These are phyloP conservation scores for Rhodotorula taiwanensis DNA, from an alignment of 768 basidiomycete genomes.

Conservation along the genomic window DNA sequence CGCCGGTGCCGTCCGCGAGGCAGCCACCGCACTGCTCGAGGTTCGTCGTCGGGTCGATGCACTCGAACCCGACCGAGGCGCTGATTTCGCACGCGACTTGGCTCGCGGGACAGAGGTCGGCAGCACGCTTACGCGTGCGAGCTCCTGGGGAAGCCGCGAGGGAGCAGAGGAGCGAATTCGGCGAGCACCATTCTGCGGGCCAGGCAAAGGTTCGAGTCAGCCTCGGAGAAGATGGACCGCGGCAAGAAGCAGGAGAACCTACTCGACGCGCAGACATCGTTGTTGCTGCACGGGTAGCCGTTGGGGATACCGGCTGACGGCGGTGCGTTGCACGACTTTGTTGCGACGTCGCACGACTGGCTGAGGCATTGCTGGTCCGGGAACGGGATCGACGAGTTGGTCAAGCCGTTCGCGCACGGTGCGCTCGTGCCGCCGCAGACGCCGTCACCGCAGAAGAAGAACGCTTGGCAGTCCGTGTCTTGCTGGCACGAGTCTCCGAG, in stretches of 20 bases:
- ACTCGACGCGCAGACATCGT: conserved; percentile 33
- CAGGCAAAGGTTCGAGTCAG: neutral
- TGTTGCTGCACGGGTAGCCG: conserved; percentile 30
- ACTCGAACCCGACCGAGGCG: conserved; percentile 37
- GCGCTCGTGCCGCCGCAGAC: conserved; percentile 33
- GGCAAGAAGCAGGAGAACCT: neutral
- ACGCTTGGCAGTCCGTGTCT: conserved; percentile 34
- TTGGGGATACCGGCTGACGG: conserved; percentile 25
- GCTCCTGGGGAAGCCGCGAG: conserved; percentile 8
- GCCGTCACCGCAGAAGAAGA: conserved; percentile 38
- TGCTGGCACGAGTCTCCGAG: conserved; percentile 29
- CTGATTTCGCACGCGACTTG: conserved; percentile 27
- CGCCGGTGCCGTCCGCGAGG: conserved; percentile 53
- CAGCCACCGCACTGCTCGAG: conserved; percentile 72
- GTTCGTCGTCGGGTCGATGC: conserved; percentile 57
- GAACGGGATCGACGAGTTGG: conserved; percentile 19
- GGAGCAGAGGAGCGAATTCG: conserved; percentile 1
- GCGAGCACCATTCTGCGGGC: conserved; percentile 14
- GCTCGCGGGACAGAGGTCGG: conserved; percentile 18
- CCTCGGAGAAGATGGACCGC: too few species aligned
- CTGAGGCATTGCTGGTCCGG: conserved; percentile 35
- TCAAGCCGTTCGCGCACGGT: conserved; percentile 32
- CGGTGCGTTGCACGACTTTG: conserved; percentile 17
- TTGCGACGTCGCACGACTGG: conserved; percentile 25
- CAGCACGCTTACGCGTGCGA: conserved; percentile 15